A percentile compares a stretch with the other conserved stretches of the same genome.
Conservation (phyloP, 148 eudicot species). For the Persicaria tinctoria region DNA sequence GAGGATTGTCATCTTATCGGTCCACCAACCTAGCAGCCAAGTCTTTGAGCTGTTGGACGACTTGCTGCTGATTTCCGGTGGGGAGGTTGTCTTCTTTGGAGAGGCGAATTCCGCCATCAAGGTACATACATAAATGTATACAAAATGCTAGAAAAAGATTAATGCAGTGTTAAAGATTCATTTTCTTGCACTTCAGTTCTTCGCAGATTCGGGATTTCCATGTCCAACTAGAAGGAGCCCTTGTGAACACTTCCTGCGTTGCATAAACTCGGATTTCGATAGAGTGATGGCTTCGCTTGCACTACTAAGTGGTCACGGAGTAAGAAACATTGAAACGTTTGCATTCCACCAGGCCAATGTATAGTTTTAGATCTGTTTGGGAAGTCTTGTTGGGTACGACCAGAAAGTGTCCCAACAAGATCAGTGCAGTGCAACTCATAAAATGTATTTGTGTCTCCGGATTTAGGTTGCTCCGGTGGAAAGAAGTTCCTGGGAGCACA, state of each 20-base stretch:
- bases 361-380: no score
- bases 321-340: background rate
- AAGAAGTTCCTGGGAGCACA: background rate
- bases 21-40: constrained; percentile 25
- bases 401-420: no score
- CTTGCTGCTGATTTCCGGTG: constrained; percentile 21
- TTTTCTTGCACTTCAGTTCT: constrained; percentile 2
- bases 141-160: background rate
- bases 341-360: background rate
- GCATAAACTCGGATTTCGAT: constrained; percentile 5
- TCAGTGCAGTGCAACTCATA: background rate
- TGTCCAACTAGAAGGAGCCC: constrained; percentile 13
- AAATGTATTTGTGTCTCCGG: background rate
- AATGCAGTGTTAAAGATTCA: background rate
- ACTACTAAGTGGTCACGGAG: background rate
- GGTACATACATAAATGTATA: constrained; percentile 16
- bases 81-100: constrained; percentile 24
- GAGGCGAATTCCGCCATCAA: constrained; percentile 40
- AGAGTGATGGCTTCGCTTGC: constrained; percentile 2
- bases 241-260: constrained; percentile 13
- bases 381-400: no score
- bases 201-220: constrained; percentile 11
- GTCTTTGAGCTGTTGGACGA: constrained; percentile 19
- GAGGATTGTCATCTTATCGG: constrained; percentile 31
- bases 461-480: background rate